Conservation (phyloP, 306 rosid genomes). For the Fragaria iinumae region DNA sequence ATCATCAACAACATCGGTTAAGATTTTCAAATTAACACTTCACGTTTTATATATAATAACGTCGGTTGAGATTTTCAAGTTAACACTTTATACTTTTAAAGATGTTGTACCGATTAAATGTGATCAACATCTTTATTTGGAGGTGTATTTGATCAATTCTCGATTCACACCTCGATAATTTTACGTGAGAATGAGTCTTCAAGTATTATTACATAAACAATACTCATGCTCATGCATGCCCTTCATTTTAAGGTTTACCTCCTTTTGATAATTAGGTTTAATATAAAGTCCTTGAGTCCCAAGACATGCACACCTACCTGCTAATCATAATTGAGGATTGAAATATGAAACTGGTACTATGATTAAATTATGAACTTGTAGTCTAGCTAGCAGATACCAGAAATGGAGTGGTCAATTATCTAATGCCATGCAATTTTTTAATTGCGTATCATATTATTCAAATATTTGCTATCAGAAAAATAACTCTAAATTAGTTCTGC, state of each 20-base stretch:
- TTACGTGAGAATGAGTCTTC: background rate
- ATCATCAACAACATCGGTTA: too few species aligned
- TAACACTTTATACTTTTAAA: too few species aligned
- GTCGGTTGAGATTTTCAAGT: too few species aligned
- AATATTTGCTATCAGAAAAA: background rate
- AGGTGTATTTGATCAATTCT: too few species aligned
- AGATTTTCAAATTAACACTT: too few species aligned
- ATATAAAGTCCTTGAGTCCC: background rate
- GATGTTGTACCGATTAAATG: too few species aligned
- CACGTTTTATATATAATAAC: too few species aligned
- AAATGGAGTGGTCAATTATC: constrained; percentile 7
- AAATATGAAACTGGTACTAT: too few species aligned
- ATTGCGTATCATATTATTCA: background rate
- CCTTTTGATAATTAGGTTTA: background rate
- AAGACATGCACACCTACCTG: constrained; percentile 10
- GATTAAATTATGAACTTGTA: background rate
- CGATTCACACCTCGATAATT: background rate
- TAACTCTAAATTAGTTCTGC: background rate
- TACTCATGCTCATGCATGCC: constrained; percentile 2
- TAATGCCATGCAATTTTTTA: constrained; percentile 11
- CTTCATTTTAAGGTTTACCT: background rate
- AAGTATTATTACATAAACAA: background rate
- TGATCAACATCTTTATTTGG: too few species aligned
- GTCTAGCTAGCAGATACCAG: background rate
- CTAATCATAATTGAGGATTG: constrained; percentile 3